Percentiles rank a stretch among this genome's conserved stretches.
Conservation (phyloP, 306 rosid genomes). For the Pyrus bretschneideri region DNA sequence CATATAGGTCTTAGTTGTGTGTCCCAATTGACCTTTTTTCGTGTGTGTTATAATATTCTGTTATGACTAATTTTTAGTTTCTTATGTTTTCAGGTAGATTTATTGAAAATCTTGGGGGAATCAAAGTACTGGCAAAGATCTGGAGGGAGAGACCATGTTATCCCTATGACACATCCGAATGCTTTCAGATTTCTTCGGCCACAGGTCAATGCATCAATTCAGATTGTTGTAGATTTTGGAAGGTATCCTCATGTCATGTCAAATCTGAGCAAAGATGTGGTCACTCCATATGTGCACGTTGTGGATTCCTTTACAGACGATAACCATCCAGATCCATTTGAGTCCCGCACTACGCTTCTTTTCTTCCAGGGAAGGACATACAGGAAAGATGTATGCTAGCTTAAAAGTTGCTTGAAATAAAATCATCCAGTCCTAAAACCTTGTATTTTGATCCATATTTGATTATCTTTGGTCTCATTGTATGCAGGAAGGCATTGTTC, state of each 20-base stretch:
- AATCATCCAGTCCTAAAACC: conserved; percentile 1
- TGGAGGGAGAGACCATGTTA: conserved; percentile 80
- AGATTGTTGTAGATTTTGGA: conserved; percentile 94
- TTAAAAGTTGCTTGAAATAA: conserved; percentile 4
- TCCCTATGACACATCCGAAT: conserved; percentile 96
- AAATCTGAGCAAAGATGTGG: conserved; percentile 84
- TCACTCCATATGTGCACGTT: conserved; percentile 84
- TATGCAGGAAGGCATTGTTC: conserved; percentile 87
- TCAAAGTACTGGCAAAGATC: conserved; percentile 82
- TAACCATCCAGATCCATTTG: conserved; percentile 63
- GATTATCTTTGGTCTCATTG: conserved; percentile 16
- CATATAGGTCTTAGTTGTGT: not conserved
- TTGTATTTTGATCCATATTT: conserved; percentile 1
- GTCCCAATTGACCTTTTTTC: not conserved
- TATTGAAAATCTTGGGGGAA: conserved; percentile 47
- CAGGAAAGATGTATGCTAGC: conserved; percentile 76
- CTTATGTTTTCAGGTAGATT: conserved; percentile 60
- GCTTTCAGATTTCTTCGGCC: conserved; percentile 87
- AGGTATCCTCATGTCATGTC: conserved; percentile 72
- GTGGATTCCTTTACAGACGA: conserved; percentile 77
- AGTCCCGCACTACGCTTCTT: conserved; percentile 66
- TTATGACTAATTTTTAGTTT: conserved; percentile 14
- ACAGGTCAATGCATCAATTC: conserved; percentile 71
- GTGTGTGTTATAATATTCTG: not conserved
- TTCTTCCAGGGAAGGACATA: conserved; percentile 82